Evolutionary conservation across 345 rosid genomes (phyloP).

Genomic region (Populus simonii): DNA sequence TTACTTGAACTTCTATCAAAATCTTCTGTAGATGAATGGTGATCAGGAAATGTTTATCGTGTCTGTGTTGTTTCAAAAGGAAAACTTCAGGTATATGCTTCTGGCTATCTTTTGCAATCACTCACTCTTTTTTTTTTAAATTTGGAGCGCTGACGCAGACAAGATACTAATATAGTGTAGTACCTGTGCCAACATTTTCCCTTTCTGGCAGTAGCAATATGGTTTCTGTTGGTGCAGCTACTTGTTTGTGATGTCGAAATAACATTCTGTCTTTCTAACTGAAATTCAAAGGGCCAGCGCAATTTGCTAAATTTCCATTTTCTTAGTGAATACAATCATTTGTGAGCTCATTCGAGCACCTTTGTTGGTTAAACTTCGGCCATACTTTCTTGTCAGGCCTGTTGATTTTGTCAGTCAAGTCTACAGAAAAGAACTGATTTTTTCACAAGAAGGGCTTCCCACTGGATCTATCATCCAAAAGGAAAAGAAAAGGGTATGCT

Average conservation of each 20-base stretch:
- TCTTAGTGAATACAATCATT: not conserved
- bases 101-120: no score
- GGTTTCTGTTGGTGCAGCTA: not conserved
- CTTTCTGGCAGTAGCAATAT: not conserved
- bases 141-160: not conserved
- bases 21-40: slow-evolving; percentile 57
- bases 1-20: not conserved
- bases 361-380: not conserved
- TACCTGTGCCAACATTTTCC: not conserved
- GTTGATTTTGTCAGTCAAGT: slow-evolving; percentile 51
- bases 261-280: not conserved
- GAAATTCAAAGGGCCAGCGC: not conserved
- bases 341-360: not conserved
- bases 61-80: slow-evolving; percentile 59
- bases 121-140: no score
- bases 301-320: not conserved
- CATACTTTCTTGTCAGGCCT: slow-evolving; percentile 40
- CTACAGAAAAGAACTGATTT: slow-evolving; percentile 42
- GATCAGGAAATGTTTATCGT: slow-evolving; percentile 61
- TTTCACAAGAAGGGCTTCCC: slow-evolving; percentile 36
- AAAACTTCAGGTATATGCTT: slow-evolving; percentile 46
- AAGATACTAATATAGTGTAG: not conserved
- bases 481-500: slow-evolving; percentile 74
- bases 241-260: not conserved
- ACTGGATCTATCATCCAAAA: slow-evolving; percentile 37